Evolutionary conservation across 331 rosid genomes (phyloP).

Genomic region (Spiraea crenata): DNA sequence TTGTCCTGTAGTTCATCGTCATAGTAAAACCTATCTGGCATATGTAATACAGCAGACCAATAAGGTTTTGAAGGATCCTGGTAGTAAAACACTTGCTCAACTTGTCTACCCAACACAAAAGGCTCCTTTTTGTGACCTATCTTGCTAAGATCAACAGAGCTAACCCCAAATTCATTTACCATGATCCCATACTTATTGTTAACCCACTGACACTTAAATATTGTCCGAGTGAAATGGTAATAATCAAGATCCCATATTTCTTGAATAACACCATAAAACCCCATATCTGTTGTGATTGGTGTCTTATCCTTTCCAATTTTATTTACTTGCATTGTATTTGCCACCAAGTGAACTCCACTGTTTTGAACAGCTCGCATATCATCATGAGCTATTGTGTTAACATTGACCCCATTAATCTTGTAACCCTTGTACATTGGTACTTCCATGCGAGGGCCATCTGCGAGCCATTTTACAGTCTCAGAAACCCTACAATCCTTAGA

Average conservation of each 20-base stretch:
- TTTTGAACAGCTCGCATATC: no score
- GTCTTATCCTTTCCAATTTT: background rate
- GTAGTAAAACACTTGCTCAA: background rate
- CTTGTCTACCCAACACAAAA: background rate
- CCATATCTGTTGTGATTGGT: background rate
- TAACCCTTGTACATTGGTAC: no score
- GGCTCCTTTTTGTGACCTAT: background rate
- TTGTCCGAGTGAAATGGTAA: background rate
- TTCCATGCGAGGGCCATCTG: no score
- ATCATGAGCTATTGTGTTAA: no score
- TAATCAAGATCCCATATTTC: slow-evolving; percentile 7
- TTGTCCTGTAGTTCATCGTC: no score
- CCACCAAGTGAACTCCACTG: background rate
- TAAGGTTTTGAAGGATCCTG: no score
- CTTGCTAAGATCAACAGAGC: background rate
- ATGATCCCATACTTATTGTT: background rate
- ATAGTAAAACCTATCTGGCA: no score
- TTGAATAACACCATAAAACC: background rate
- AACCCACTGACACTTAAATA: slow-evolving; percentile 9
- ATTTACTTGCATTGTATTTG: background rate
- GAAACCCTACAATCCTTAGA: no score
- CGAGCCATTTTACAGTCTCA: no score
- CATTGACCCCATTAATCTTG: no score
- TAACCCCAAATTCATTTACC: background rate
- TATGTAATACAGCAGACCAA: no score